Evolutionary conservation across 2,329 filamentous ascomycete genomes (phyloP), one percentile per base, ranked within the genome.

Genomic region (Diplodia intermedia): DNA sequence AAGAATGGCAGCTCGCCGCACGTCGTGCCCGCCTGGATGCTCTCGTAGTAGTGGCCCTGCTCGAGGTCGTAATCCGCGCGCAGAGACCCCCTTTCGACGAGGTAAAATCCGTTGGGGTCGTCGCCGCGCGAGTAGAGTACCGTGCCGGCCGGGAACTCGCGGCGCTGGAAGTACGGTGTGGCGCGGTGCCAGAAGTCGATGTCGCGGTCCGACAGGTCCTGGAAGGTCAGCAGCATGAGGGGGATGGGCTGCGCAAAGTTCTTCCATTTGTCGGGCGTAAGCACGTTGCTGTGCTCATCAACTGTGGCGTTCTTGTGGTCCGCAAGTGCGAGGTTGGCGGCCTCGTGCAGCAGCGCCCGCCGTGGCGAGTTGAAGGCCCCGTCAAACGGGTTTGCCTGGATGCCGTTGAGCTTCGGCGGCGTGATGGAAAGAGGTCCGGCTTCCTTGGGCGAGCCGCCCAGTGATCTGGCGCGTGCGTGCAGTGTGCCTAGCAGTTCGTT

Each of bases 1-100:
- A 99, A 99, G 82, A 99, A 99, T 0, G 95, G 95, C 65, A 99
- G 80, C 81, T 99, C 95, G 43, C 95, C 95, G 73, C 94, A 98
- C 0, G 95, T 97, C 1, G 95, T 95, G 18, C 95, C 95, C 0
- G 94, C 92, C 1, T 97, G 90, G 66, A 98, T 97, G 74, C 92
- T 92, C 79, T 99, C 95, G 70, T 91, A 92, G 72, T 96, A 91
- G 73, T 86, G 87, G 0, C 95, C 95, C 76, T 98, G 95, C 1
- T 95, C 93, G 38, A 97, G 85, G 70, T 94, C 87, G 77, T 99
- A 98, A 74, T 97, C 94, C 3, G 91, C 93, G 18, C 94, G 88
- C 38, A 99, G 84, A 72, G 98, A 93, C 43, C 95, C 95, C 6
- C 89, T 87, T 79, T 99, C 94, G 0, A 99, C 82, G 4, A 99